These are phyloP conservation scores for Vitellaria paradoxa DNA, from an alignment of 179 eudicot genomes.

Conservation along the genomic window DNA sequence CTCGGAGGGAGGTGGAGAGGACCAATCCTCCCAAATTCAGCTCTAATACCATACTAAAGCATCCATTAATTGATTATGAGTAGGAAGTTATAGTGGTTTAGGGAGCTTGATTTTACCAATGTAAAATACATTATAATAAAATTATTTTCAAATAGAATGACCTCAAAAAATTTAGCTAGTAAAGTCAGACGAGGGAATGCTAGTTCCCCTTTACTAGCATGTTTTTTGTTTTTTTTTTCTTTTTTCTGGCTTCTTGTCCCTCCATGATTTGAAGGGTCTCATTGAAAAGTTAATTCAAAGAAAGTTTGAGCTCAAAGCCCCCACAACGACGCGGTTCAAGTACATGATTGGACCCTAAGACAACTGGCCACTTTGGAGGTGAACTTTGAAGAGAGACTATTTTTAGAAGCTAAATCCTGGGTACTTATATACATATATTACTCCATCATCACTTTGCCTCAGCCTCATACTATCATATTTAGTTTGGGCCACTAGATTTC, in stretches of 20 bases:
- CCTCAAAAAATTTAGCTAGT: background rate
- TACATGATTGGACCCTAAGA: background rate
- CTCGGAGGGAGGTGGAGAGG: too few species aligned
- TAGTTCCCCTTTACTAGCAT: too few species aligned
- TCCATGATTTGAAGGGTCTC: background rate
- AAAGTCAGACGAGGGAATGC: background rate
- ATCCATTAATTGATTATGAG: too few species aligned
- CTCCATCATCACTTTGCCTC: background rate
- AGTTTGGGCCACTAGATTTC: background rate
- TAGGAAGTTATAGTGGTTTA: too few species aligned
- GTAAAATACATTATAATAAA: too few species aligned
- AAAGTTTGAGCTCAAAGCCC: background rate
- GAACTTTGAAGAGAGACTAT: background rate
- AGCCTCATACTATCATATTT: background rate
- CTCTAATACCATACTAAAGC: too few species aligned
- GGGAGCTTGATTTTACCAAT: too few species aligned
- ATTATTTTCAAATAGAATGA: background rate
- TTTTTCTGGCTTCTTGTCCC: background rate
- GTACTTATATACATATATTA: background rate
- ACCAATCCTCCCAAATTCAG: too few species aligned
- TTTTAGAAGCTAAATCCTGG: background rate
- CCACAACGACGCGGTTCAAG: background rate
- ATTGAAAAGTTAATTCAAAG: background rate
- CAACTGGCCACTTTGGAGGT: too few species aligned
- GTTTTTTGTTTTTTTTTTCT: background rate